Evolutionary conservation across 179 eudicot genomes (phyloP), one percentile per base, ranked within the genome.

Genomic region (Corrigiola litoralis): DNA sequence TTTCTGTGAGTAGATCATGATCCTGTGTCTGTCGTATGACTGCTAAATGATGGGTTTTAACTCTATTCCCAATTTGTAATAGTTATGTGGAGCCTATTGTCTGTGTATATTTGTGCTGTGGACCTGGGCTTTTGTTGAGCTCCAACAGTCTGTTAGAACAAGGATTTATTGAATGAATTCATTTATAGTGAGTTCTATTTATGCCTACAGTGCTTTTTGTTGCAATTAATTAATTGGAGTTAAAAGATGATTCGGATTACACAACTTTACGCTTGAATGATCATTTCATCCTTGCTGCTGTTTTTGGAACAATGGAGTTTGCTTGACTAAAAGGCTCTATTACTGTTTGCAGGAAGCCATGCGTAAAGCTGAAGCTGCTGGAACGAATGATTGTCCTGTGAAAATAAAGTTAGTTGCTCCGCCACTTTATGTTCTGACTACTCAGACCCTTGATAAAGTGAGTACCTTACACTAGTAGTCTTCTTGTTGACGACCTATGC

Each of bases 371-470:
- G 90, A 86, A 82, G 95, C 89, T 48, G 81, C 86, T 62, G 92
- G 92, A 57, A 87, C 71, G 32, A 71, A 81, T 13, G 90, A 87
- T 50, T 88, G 96, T 69, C 92, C 92, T 41, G 96, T 88, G 57
- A 88, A 84, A 81, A 88, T 88, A 25, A 82, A 84, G 58, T 63
- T 88, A 48, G 92, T 88, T 65, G 96, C 96, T 55, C 89, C 96
- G 34, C 92, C 96, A 16, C 76, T 82, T 4, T 88, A 88, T 77
- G 92, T 88, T 62, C 77, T 88, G 37, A 82, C 82, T 61, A 87
- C 96, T 68, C 96, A 88, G 64, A 86, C 95, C 65, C 91, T 88
- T 42, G 91, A 88, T 71, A 88, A 85, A 86, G 95, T 88, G 61
- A 73, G 64, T n/a, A n/a, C n/a, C n/a, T n/a, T n/a, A n/a, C n/a